These are phyloP conservation scores for Nakazawaea peltata DNA, from an alignment of 805 yeast species.

Conservation along the genomic window DNA sequence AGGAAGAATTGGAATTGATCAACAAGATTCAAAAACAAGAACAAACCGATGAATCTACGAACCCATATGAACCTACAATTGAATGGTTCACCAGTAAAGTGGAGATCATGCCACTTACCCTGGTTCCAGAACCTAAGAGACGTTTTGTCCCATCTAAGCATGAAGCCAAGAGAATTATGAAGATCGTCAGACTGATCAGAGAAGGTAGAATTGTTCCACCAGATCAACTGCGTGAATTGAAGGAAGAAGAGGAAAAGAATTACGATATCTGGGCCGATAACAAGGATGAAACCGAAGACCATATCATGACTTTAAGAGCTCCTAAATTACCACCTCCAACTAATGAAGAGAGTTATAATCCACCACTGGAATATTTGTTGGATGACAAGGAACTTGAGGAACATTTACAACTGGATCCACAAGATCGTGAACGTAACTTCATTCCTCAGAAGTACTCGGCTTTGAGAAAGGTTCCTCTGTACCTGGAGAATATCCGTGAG, in stretches of 20 bases:
- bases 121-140: constrained; percentile 95
- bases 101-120: constrained; percentile 86
- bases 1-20: constrained; percentile 85
- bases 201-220: constrained; percentile 91
- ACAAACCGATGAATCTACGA: constrained; percentile 54
- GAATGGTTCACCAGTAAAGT: constrained; percentile 90
- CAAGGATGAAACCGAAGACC: constrained; percentile 48
- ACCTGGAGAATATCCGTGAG: constrained; percentile 77
- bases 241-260: constrained; percentile 40
- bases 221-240: constrained; percentile 41
- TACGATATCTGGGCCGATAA: constrained; percentile 82
- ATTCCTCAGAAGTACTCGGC: constrained; percentile 77
- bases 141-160: constrained; percentile 94
- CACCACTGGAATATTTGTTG: constrained; percentile 90
- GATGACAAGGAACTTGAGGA: constrained; percentile 67
- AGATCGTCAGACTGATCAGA: constrained; percentile 91
- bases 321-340: constrained; percentile 96
- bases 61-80: constrained; percentile 89
- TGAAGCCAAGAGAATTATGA: constrained; percentile 95
- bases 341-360: constrained; percentile 92
- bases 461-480: constrained; percentile 90
- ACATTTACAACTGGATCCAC: constrained; percentile 65
- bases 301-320: constrained; percentile 87
- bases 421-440: constrained; percentile 72
- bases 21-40: constrained; percentile 80